Evolutionary conservation across 2,329 filamentous ascomycete genomes (phyloP), one percentile per base, ranked within the genome.

Genomic region (Aspergillus hortae): DNA sequence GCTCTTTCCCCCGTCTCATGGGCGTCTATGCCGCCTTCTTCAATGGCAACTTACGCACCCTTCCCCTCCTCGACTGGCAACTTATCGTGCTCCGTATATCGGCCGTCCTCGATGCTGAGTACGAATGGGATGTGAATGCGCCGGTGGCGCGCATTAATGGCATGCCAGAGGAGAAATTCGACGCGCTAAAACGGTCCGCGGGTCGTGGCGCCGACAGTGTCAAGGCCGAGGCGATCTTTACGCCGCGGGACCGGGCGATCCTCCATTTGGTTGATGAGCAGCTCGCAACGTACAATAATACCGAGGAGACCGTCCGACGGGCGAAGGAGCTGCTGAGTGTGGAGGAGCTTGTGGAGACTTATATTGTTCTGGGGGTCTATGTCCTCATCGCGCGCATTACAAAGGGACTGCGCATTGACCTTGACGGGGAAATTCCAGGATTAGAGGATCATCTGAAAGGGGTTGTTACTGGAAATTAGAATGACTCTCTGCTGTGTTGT

Each of bases 301-400:
- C 46, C 32, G 35, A 48, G 15, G 46, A 49, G 6, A 56, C 51
- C 2, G 23, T 56, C 12, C 14, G 27, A 6, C 30, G 46, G 17
- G 48, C 44, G 14, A 4, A 48, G 45, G 43, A 47, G 14, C 11
- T 38, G 3, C 19, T 56, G 38, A 44, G 19, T 1, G 27, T 48
- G 27, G 54, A 42, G 21, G 49, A 44, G 17, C 23, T 56, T 15
- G 54, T 56, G 27, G 54, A 56, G 47, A 48, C 52, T 9, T 27
- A 51, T 27, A 45, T 56, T 42, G 46, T 56, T 10, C 47, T 54
- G 4, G 54, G 54, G 6, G 21, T 54, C 27, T 56, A 56, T 38
- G 51, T 35, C 9, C 14, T 48, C 6, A 21, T 56, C 12, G 54
- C 54, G 15, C 27, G 54, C 17, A 17, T 56, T n/a, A 56, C 46